Percentiles rank a stretch among this genome's conserved stretches.
phyloP scores from a whole-genome alignment of 2,329 filamentous ascomycete species.

The Tetracladium maxilliforme region DNA sequence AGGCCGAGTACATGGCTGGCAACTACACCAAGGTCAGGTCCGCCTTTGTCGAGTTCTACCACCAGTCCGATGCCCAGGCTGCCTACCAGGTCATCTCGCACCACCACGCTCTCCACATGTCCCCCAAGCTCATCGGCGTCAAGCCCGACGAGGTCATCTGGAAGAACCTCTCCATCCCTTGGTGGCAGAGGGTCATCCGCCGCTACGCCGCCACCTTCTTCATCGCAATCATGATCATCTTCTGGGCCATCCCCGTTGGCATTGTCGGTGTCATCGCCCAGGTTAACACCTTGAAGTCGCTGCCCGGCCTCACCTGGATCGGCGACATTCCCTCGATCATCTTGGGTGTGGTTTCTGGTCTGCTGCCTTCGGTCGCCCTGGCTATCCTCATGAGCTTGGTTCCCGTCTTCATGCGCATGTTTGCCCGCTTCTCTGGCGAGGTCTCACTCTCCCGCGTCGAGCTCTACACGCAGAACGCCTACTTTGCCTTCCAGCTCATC shows the following conservation, averaged over 20 bases:
- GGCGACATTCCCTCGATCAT: constrained; percentile 53
- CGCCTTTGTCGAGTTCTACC: constrained; percentile 82
- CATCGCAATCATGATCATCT: constrained; percentile 65
- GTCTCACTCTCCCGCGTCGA: constrained; percentile 71
- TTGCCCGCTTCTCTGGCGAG: constrained; percentile 39
- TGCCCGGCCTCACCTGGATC: constrained; percentile 63
- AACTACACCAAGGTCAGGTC: constrained; percentile 44
- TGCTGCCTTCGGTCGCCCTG: constrained; percentile 67
- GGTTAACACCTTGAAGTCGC: constrained; percentile 49
- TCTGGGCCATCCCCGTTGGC: constrained; percentile 67
- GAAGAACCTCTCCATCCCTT: constrained; percentile 67
- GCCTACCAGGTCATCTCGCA: constrained; percentile 81
- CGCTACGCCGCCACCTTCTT: constrained; percentile 55
- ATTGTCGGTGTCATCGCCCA: constrained; percentile 80
- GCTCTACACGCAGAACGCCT: constrained; percentile 78
- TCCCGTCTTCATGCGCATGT: constrained; percentile 62
- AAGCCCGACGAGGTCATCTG: constrained; percentile 76
- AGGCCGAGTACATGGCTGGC: constrained; percentile 50
- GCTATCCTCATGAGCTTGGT: constrained; percentile 77
- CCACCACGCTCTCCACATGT: constrained; percentile 76
- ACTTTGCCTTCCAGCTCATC: constrained; percentile 81
- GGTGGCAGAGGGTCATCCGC: constrained; percentile 73
- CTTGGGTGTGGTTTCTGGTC: constrained; percentile 69
- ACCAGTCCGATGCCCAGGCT: constrained; percentile 69
- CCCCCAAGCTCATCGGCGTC: constrained; percentile 71